Conservation (phyloP, 495 filamentous ascomycete genomes). For the Trichoderma reesei region DNA sequence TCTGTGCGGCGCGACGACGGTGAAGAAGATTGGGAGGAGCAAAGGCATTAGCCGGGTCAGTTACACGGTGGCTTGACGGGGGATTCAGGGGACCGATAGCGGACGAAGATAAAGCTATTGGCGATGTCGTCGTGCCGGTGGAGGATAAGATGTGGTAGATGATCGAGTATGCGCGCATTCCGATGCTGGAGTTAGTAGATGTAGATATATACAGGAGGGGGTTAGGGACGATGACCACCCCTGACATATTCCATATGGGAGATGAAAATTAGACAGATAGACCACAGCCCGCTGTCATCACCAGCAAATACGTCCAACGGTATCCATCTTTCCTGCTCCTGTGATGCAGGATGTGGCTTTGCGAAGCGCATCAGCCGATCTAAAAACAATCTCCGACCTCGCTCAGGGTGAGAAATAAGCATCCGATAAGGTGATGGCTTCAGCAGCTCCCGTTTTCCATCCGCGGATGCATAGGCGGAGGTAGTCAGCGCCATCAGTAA, state of each 20-base stretch:
- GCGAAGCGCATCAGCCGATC: background rate
- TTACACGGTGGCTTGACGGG: slow-evolving; percentile 33
- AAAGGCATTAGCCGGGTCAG: slow-evolving; percentile 47
- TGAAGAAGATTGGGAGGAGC: slow-evolving; percentile 50
- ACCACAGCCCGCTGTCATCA: background rate
- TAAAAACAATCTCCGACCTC: background rate
- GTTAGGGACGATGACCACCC: too few species aligned
- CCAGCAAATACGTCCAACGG: background rate
- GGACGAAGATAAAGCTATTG: background rate
- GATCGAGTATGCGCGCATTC: background rate
- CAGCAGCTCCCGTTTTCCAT: background rate
- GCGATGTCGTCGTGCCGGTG: background rate
- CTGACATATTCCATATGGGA: background rate
- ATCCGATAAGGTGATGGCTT: background rate
- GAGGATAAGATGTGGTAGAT: background rate
- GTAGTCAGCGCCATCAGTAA: background rate
- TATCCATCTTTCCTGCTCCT: background rate
- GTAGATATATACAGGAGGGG: too few species aligned
- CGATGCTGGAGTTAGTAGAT: background rate
- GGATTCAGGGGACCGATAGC: background rate
- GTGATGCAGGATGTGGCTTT: background rate
- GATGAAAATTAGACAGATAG: background rate
- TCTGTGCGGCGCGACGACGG: slow-evolving; percentile 41
- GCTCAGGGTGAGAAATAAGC: background rate
- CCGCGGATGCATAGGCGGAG: background rate